These are phyloP conservation scores for Globisporangium nunn DNA, from an alignment of 352 stramenopile species.

Conservation along the genomic window DNA sequence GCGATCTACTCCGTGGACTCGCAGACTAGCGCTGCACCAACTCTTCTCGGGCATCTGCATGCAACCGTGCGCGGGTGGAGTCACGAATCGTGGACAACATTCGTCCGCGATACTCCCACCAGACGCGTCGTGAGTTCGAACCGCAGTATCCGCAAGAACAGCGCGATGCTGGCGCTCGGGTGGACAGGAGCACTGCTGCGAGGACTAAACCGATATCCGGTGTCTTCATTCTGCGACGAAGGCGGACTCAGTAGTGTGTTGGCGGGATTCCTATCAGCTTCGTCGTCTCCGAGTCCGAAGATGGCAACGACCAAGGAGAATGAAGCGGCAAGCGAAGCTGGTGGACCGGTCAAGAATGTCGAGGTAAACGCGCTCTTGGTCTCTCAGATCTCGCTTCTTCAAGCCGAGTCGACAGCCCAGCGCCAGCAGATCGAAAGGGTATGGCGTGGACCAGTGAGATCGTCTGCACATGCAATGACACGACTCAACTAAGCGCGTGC, in stretches of 20 bases:
- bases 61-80: slow-evolving; percentile 41
- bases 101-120: slow-evolving; percentile 20
- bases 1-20: slow-evolving; percentile 3
- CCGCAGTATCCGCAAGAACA: slow-evolving; percentile 22
- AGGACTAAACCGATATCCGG: slow-evolving; percentile 62
- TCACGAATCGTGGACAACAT: slow-evolving; percentile 29
- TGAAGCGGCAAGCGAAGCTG: neutral
- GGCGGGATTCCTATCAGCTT: slow-evolving; percentile 19
- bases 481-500: slow-evolving; percentile 3
- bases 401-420: slow-evolving; percentile 39
- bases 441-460: too few species aligned
- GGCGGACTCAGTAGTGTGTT: slow-evolving; percentile 54
- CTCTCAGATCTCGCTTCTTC: slow-evolving; percentile 40
- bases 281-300: slow-evolving; percentile 4
- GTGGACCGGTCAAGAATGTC: neutral
- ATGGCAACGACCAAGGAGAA: neutral
- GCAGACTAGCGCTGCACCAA: neutral
- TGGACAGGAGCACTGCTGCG: slow-evolving; percentile 67
- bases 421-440: slow-evolving; percentile 35
- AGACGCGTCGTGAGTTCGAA: slow-evolving; percentile 71
- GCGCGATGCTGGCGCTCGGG: slow-evolving; percentile 22
- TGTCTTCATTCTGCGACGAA: slow-evolving; percentile 69
- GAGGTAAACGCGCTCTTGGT: slow-evolving; percentile 18
- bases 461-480: neutral
- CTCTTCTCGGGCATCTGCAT: slow-evolving; percentile 19